Conservation (phyloP, 192 early-diverging fungal genomes). For the Coemansia sp. region DNA sequence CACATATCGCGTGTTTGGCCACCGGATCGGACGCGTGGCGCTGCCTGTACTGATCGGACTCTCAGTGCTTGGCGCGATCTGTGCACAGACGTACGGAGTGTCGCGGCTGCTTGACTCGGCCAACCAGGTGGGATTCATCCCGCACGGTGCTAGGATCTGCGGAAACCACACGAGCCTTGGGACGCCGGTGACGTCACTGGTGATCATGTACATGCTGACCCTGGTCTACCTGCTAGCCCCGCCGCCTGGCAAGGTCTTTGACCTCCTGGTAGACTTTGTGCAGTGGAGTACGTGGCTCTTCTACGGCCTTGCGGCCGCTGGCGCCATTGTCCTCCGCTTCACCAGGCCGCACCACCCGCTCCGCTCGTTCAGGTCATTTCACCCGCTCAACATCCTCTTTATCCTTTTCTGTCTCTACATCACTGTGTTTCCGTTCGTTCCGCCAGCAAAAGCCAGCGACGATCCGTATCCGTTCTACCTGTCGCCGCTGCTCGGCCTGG, state of each 20-base stretch:
- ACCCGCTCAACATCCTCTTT: conserved; percentile 56
- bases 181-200: conserved; percentile 51
- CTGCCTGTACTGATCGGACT: conserved; percentile 61
- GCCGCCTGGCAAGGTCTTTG: conserved; percentile 64
- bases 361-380: conserved; percentile 58
- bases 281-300: conserved; percentile 67
- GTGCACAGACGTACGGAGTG: conserved; percentile 58
- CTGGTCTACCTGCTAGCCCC: conserved; percentile 60
- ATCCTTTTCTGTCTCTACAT: conserved; percentile 58
- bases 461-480: conserved; percentile 56
- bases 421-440: conserved; percentile 61
- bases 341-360: conserved; percentile 42
- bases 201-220: conserved; percentile 51
- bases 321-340: conserved; percentile 56
- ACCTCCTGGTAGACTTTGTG: conserved; percentile 63
- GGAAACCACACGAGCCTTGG: conserved; percentile 50
- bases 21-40: conserved; percentile 50
- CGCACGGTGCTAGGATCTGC: conserved; percentile 46
- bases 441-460: conserved; percentile 30
- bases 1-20: conserved; percentile 60
- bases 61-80: conserved; percentile 58
- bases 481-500: conserved; percentile 53
- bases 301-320: conserved; percentile 60
- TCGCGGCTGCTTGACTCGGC: conserved; percentile 60
- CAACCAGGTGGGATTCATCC: conserved; percentile 59